Percentiles rank a stretch among this genome's conserved stretches.
Conservation (phyloP, 176 grass and related monocot genomes). For the Zoysia pacifica region DNA sequence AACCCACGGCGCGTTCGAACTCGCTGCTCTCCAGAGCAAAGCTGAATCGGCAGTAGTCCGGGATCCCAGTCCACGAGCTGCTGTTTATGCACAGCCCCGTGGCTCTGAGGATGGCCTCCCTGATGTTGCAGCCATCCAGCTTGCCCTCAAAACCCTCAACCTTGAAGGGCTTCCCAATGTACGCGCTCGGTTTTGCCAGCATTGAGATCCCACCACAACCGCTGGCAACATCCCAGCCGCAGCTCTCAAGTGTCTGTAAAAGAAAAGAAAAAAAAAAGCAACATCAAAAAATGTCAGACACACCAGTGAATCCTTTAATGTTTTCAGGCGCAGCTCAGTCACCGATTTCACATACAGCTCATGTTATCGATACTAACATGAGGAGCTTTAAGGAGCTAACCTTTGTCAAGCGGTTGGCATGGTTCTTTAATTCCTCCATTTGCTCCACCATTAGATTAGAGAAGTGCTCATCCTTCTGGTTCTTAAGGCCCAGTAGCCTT, state of each 20-base stretch:
- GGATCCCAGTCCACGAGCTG: constrained; percentile 79
- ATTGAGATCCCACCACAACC: constrained; percentile 70
- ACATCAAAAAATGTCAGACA: neutral
- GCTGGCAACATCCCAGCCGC: constrained; percentile 66
- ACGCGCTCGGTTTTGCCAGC: constrained; percentile 71
- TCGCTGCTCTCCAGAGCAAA: constrained; percentile 66
- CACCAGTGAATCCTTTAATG: too few relatives aligned
- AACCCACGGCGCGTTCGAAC: constrained; percentile 62
- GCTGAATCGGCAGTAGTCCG: constrained; percentile 74
- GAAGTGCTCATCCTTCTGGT: constrained; percentile 60
- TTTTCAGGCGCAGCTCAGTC: too few relatives aligned
- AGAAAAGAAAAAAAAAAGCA: constrained; percentile 25
- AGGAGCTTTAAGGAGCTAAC: constrained; percentile 22
- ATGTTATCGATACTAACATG: too few relatives aligned
- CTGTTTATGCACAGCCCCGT: constrained; percentile 89
- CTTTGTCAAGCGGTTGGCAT: constrained; percentile 52
- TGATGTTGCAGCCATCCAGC: constrained; percentile 65
- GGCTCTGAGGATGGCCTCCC: constrained; percentile 68
- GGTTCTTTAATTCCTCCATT: constrained; percentile 59
- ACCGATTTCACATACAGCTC: too few relatives aligned
- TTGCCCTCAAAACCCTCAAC: constrained; percentile 49
- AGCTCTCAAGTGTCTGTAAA: constrained; percentile 67
- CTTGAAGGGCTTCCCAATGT: constrained; percentile 66
- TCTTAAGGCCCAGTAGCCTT: constrained; percentile 69
- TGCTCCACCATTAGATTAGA: constrained; percentile 55